Evolutionary conservation across 2,329 filamentous ascomycete species (phyloP), one percentile per base, ranked within the genome.

Genomic region (Pezicula rhizophila): DNA sequence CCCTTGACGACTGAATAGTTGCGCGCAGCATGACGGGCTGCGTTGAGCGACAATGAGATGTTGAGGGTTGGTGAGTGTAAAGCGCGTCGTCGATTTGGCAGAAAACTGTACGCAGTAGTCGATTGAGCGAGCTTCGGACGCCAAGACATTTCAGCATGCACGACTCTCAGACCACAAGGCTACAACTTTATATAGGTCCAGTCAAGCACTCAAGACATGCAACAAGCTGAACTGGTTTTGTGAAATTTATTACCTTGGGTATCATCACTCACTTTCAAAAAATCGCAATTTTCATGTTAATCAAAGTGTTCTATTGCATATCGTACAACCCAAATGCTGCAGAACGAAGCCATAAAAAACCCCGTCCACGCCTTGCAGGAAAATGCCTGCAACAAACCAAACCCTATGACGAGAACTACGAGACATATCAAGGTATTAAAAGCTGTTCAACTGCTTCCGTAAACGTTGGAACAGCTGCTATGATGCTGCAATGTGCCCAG

Each of bases 11-110:
- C 73, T 76, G 79, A 73, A 84, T 71, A 69, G 80, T 83, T 68
- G 78, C 79, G 74, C 80, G 81, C 78, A 85, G 77, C 81, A 85
- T 85, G 74, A 74, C 73, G 71, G 70, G 73, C 72, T 74, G 68
- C 65, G 57, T 58, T 47, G 66, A 54, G 52, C 51, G 56, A 59
- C 52, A 51, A 47, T 45, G 44, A 45, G 50, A 52, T 53, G 53
- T 57, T 56, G 52, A 50, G 46, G 38, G 55, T 49, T 56, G 52
- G 45, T 58, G 56, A 47, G 54, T 48, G 50, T 44, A 46, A 23
- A 46, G 52, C 48, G 53, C 47, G 53, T 51, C 49, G 50, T 52
- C 23, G 23, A 23, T 42, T 25, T 38, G 42, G 41, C 33, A 52
- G 48, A 52, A 54, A 52, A 54, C 20, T 39, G 17, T n/a, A n/a